A percentile compares a stretch with the other conserved stretches of the same genome.
These are phyloP conservation scores for Berkeleyomyces basicola DNA, from an alignment of 2,329 filamentous ascomycete genomes.

Conservation along the genomic window DNA sequence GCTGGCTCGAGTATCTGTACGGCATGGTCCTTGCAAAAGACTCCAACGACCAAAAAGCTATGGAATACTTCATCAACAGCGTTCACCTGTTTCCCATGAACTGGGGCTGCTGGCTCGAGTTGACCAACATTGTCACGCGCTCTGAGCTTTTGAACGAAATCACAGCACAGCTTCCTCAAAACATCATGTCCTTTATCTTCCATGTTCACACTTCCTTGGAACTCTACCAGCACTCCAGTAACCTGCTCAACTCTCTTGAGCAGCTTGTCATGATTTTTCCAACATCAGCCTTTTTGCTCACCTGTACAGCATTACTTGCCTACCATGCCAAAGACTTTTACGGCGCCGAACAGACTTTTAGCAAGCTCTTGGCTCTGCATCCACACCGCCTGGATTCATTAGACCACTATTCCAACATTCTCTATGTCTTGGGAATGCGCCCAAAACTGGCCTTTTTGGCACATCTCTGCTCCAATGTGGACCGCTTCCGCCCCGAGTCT, in stretches of 20 bases:
- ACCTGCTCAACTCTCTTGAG: conserved; percentile 56
- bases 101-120: conserved; percentile 93
- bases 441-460: conserved; percentile 87
- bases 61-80: conserved; percentile 74
- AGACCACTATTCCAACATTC: conserved; percentile 92
- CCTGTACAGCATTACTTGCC: conserved; percentile 70
- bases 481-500: conserved; percentile 92
- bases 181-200: conserved; percentile 88
- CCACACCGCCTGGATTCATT: conserved; percentile 66
- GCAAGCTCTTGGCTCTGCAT: conserved; percentile 64
- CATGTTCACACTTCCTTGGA: conserved; percentile 82
- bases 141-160: conserved; percentile 70
- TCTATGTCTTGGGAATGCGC: conserved; percentile 78
- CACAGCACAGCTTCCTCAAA: conserved; percentile 59
- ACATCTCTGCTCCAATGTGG: conserved; percentile 74
- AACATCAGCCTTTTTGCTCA: conserved; percentile 72
- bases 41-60: conserved; percentile 73
- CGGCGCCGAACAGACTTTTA: conserved; percentile 49
- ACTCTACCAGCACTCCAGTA: conserved; percentile 69
- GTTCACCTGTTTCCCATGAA: conserved; percentile 87
- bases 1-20: conserved; percentile 87
- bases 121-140: conserved; percentile 62
- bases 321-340: conserved; percentile 81
- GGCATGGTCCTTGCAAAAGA: conserved; percentile 80
- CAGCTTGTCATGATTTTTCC: conserved; percentile 77